Conservation (phyloP, 164 flowering plant species). For the Kingdonia uniflora region DNA sequence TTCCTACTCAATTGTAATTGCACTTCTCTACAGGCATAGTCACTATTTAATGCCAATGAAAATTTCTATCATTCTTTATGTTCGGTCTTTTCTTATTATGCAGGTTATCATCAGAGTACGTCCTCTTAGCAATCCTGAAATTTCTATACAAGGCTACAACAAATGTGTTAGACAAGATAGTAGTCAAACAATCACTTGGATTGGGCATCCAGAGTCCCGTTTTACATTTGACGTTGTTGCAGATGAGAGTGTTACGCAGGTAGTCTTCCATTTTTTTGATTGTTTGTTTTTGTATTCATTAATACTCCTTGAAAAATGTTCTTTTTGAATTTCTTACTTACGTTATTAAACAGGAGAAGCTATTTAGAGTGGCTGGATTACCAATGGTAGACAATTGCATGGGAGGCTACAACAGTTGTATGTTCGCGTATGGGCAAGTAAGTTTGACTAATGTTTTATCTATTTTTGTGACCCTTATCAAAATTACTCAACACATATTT, state of each 20-base stretch:
- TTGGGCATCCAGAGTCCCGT: conserved; percentile 87
- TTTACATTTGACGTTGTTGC: conserved; percentile 92
- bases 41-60: background rate
- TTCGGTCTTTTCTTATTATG: conserved; percentile 1
- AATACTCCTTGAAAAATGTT: background rate
- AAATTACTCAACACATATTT: no score
- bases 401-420: conserved; percentile 95
- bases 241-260: conserved; percentile 94
- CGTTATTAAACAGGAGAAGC: conserved; percentile 52
- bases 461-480: no score
- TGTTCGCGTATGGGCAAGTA: conserved; percentile 99
- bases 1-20: no score
- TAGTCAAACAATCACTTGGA: conserved; percentile 75
- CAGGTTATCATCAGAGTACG: conserved; percentile 95
- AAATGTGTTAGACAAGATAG: conserved; percentile 84
- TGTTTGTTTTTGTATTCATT: background rate
- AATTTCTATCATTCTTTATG: background rate
- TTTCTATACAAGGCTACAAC: conserved; percentile 67
- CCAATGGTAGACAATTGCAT: conserved; percentile 97
- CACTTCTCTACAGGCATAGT: no score
- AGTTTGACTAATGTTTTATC: conserved; percentile 9
- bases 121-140: conserved; percentile 69
- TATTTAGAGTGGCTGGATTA: conserved; percentile 89
- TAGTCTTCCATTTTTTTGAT: conserved; percentile 11
- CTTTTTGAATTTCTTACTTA: conserved; percentile 2